These are phyloP conservation scores for Cryptococcus maquisensis DNA, from an alignment of 1,284 basidiomycete species.

Conservation along the genomic window DNA sequence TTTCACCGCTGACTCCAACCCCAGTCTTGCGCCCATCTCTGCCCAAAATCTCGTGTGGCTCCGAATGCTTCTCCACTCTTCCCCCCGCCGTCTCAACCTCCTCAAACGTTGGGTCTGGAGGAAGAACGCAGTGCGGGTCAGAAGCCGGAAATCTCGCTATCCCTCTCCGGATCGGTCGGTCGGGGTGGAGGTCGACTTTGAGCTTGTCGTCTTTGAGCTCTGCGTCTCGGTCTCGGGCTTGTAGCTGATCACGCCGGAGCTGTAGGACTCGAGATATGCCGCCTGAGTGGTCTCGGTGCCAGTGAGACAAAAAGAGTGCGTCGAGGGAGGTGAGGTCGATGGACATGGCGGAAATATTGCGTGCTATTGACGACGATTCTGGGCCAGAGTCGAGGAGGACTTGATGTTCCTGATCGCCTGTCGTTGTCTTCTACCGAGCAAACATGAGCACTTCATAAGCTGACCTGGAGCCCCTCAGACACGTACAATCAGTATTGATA, in stretches of 20 bases:
- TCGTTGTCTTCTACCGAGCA: conserved; percentile 31
- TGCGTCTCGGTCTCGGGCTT: neutral
- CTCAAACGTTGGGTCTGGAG: conserved; percentile 63
- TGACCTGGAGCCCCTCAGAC: neutral
- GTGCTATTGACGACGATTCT: conserved; percentile 64
- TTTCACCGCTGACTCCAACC: conserved; percentile 72
- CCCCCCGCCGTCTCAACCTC: conserved; percentile 60
- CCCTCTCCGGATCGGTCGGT: conserved; percentile 66
- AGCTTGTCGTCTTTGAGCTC: conserved; percentile 41
- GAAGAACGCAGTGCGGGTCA: conserved; percentile 58
- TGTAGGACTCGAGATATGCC: conserved; percentile 58
- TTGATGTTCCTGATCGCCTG: conserved; percentile 52
- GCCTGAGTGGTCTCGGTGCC: conserved; percentile 76
- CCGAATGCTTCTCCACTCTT: conserved; percentile 57
- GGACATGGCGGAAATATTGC: conserved; percentile 63
- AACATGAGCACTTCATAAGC: neutral
- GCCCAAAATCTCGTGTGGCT: conserved; percentile 58
- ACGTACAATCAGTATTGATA: conserved; percentile 68
- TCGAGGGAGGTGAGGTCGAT: conserved; percentile 57
- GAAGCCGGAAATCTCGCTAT: conserved; percentile 61
- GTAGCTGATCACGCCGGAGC: conserved; percentile 31
- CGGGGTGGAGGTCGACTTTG: conserved; percentile 67
- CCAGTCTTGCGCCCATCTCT: conserved; percentile 50
- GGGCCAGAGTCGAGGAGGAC: conserved; percentile 77
- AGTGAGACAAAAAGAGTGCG: conserved; percentile 68